A percentile compares a stretch with the other conserved stretches of the same genome.
phyloP scores from a whole-genome alignment of 768 basidiomycete genomes.

The Amanita brunnescens region DNA sequence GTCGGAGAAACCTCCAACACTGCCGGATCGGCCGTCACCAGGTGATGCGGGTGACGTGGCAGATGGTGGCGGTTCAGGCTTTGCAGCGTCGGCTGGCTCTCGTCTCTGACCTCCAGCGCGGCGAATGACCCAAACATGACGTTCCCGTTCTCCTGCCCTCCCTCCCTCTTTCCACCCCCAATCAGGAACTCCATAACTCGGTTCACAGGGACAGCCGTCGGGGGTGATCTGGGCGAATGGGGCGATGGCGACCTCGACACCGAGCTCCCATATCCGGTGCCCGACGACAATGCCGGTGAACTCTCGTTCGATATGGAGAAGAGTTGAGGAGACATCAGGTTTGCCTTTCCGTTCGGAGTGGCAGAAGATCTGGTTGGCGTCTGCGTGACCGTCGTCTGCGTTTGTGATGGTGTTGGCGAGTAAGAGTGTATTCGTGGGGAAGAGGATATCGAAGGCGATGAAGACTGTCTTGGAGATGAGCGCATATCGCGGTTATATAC shows the following conservation, averaged over 20 bases:
- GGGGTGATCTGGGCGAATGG: conserved; percentile 22
- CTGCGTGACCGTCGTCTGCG: not conserved
- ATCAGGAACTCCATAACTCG: conserved; percentile 5
- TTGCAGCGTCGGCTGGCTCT: not conserved
- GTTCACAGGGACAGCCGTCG: conserved; percentile 23
- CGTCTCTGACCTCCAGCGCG: not conserved
- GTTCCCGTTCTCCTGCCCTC: conserved; percentile 1
- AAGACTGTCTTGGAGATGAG: conserved; percentile 16
- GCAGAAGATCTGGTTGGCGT: not conserved
- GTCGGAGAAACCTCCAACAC: conserved; percentile 3
- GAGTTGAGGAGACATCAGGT: conserved; percentile 19
- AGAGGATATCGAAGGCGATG: conserved; percentile 1
- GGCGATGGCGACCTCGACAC: conserved; percentile 43
- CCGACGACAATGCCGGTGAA: conserved; percentile 51
- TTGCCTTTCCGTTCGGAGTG: conserved; percentile 3
- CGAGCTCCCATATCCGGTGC: conserved; percentile 39
- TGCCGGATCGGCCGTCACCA: conserved; percentile 4
- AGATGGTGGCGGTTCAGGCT: not conserved
- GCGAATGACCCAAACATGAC: conserved; percentile 4
- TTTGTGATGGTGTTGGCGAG: not conserved
- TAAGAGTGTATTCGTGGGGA: conserved; percentile 2
- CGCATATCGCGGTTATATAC: conserved; percentile 15
- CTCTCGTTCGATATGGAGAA: conserved; percentile 34
- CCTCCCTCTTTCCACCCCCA: conserved; percentile 7
- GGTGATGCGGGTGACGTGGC: not conserved